Conservation (phyloP, 2,329 filamentous ascomycete genomes). For the Paradendryphiella salina region DNA sequence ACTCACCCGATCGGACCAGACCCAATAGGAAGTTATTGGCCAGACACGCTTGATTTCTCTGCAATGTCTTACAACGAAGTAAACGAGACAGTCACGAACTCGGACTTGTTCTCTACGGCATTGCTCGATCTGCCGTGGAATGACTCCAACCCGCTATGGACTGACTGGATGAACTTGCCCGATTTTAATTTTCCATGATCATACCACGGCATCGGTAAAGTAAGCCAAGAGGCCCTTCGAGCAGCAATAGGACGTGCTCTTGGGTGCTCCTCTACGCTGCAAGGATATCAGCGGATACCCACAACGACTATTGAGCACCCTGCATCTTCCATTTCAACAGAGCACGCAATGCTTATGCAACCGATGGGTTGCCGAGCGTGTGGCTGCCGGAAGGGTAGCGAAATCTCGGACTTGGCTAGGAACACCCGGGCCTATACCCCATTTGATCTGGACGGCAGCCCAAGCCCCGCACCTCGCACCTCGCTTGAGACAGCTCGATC, state of each 20-base stretch:
- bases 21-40: slow-evolving; percentile 25
- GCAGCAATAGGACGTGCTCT: neutral
- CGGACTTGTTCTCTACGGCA: slow-evolving; percentile 61
- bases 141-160: slow-evolving; percentile 50
- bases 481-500: neutral
- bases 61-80: slow-evolving; percentile 72
- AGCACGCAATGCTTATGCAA: no score
- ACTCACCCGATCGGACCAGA: slow-evolving; percentile 15
- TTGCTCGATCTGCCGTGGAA: slow-evolving; percentile 63
- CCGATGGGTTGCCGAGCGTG: neutral
- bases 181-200: slow-evolving; percentile 37
- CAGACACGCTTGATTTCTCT: slow-evolving; percentile 60
- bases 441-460: slow-evolving; percentile 3
- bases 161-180: slow-evolving; percentile 42
- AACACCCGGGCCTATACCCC: slow-evolving; percentile 2
- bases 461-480: slow-evolving; percentile 10
- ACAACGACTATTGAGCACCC: no score
- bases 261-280: no score
- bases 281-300: no score
- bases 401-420: slow-evolving; percentile 7
- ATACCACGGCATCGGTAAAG: no score
- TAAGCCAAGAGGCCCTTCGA: neutral
- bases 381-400: neutral
- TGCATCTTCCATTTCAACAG: no score
- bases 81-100: slow-evolving; percentile 65